Base-by-base conservation (phyloP, 176 grass and related monocot species). In the Oryza meyeriana region DNA sequence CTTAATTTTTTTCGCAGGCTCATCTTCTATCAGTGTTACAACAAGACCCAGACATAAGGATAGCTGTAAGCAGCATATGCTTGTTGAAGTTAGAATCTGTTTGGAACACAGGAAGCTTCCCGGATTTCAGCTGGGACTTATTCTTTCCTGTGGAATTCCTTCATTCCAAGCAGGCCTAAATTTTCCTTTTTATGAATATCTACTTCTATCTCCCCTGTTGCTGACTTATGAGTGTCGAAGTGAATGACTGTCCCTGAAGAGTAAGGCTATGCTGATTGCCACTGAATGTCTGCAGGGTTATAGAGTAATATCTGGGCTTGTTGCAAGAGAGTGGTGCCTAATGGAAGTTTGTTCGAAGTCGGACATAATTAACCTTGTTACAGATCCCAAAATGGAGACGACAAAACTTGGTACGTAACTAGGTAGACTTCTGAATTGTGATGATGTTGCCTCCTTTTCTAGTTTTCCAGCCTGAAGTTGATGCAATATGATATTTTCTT, bases 331-430 rank as follows among this genome's bases (percentile, higher is more conserved):
- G 74, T 98, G 95, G 95, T 89, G 90, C 81, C 75, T 98, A 78
- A 90, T 80, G 74, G 90, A 98, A 87, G 62, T 98, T 68, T 98
- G 88, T 67, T 91, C 72, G 65, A 92, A 91, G 52, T 76, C 79
- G 45, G 95, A 94, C 26, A 98, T 98, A 69, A 91, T 98, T 64
- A 62, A 61, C 59, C 40, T 94, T n/a, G 78, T 94, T 71, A 98
- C 90, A 3, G 86, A 98, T 79, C 90, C 88, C 45, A 80, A 83
- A 41, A 81, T 84, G 44, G 92, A 98, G 66, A 86, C 75, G 45
- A 83, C 84, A 63, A 98, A 98, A 91, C 85, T 88, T 79, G 95
- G 95, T 94, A 76, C 74, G n/a, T 13, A 61, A 39, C 42, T 36
- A 70, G 64, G 52, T 78, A 39, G 52, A 72, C 10, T 79, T 50